These are phyloP conservation scores for Pseudonitzschia pungens DNA, from an alignment of 108 stramenopile species.

Conservation along the genomic window DNA sequence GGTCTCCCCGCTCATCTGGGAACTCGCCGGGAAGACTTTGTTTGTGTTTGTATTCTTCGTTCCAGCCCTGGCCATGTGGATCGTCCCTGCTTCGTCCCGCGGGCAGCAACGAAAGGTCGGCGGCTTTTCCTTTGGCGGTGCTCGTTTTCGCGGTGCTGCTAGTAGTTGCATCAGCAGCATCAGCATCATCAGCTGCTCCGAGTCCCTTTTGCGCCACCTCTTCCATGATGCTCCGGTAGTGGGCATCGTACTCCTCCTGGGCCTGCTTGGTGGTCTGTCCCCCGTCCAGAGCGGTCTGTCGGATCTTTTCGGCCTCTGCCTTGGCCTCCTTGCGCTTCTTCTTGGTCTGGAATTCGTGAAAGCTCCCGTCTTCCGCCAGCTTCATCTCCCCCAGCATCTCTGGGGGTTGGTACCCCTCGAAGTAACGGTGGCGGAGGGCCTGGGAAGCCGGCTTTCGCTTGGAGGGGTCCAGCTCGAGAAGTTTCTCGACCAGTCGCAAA, in stretches of 20 bases:
- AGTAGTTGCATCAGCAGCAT: too few species aligned
- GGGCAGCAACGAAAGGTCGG: too few species aligned
- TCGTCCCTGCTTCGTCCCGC: too few species aligned
- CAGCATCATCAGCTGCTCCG: too few species aligned
- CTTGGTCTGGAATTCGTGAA: constrained; percentile 90
- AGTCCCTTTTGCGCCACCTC: constrained; percentile 62
- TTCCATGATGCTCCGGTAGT: constrained; percentile 69
- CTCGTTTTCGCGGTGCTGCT: too few species aligned
- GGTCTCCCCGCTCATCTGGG: too few species aligned
- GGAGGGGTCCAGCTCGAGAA: constrained; percentile 77
- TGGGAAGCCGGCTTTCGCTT: constrained; percentile 65
- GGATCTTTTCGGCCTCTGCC: constrained; percentile 58
- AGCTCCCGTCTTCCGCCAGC: constrained; percentile 53
- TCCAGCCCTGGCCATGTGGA: too few species aligned
- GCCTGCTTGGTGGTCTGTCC: constrained; percentile 69
- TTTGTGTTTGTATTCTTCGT: too few species aligned
- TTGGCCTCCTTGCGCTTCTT: constrained; percentile 82
- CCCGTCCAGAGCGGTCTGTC: constrained; percentile 48
- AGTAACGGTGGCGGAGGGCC: constrained; percentile 67
- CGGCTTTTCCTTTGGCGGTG: too few species aligned
- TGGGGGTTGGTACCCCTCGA: constrained; percentile 67
- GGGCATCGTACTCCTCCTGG: constrained; percentile 61
- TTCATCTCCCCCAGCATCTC: constrained; percentile 56
- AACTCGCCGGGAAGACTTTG: too few species aligned
- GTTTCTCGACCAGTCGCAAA: constrained; percentile 74